These are phyloP conservation scores for Populus tremula DNA, from an alignment of 345 rosid species.

Conservation along the genomic window DNA sequence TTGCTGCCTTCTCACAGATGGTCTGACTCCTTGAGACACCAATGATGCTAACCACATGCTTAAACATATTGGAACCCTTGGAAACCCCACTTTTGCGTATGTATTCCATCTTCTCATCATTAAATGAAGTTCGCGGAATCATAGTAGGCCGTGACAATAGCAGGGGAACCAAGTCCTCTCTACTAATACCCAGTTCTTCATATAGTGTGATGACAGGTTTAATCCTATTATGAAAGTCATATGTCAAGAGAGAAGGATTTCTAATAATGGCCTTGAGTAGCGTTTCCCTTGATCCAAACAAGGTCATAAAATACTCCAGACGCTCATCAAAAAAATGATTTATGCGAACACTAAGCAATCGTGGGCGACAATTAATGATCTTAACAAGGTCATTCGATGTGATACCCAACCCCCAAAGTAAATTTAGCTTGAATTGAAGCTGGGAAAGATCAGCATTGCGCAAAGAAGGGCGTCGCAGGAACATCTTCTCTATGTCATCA, in stretches of 20 bases:
- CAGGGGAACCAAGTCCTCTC: conserved; percentile 52
- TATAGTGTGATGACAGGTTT: conserved; percentile 57
- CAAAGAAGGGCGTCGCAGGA: conserved; percentile 51
- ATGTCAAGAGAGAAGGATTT: conserved; percentile 73
- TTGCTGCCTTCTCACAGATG: conserved; percentile 57
- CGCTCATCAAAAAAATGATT: conserved; percentile 62
- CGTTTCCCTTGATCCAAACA: conserved; percentile 60
- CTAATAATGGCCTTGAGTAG: conserved; percentile 61
- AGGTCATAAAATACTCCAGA: conserved; percentile 42
- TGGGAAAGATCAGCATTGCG: conserved; percentile 43
- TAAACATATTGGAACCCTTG: conserved; percentile 62
- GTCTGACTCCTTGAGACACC: conserved; percentile 73
- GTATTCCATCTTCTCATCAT: conserved; percentile 58
- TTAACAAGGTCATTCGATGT: conserved; percentile 65
- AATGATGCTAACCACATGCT: conserved; percentile 54
- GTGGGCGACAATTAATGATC: conserved; percentile 71
- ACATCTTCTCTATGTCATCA: conserved; percentile 45
- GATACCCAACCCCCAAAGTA: conserved; percentile 58
- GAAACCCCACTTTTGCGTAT: conserved; percentile 54
- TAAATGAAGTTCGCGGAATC: conserved; percentile 63
- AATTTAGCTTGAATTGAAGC: conserved; percentile 53
- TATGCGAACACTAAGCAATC: conserved; percentile 60
- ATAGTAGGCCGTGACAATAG: conserved; percentile 65
- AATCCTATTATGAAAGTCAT: conserved; percentile 53
- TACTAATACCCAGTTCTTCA: conserved; percentile 51